Conservation (phyloP, 1,284 basidiomycete species). For the Pascua guehoae region DNA sequence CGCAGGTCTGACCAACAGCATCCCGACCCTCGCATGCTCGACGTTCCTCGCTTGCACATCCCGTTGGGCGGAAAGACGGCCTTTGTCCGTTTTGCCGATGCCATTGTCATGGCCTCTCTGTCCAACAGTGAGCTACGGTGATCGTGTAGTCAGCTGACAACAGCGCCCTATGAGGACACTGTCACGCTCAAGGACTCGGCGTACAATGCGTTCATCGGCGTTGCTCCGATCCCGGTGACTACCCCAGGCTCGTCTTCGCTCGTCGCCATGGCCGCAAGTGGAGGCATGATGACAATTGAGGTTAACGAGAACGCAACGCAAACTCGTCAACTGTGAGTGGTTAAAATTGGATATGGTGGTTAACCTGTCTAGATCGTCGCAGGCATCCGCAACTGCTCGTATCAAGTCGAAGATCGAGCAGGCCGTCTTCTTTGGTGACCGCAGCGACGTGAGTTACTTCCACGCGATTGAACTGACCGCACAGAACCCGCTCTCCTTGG, state of each 20-base stretch:
- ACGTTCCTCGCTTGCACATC: constrained; percentile 43
- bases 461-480: constrained; percentile 1
- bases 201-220: constrained; percentile 44
- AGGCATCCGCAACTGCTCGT: constrained; percentile 33
- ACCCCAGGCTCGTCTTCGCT: constrained; percentile 23
- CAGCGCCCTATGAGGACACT: constrained; percentile 40
- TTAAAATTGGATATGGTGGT: background rate
- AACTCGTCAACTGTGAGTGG: constrained; percentile 11
- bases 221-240: constrained; percentile 14
- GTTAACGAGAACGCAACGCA: constrained; percentile 21
- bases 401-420: constrained; percentile 56
- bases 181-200: constrained; percentile 38
- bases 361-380: constrained; percentile 7
- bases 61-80: constrained; percentile 35
- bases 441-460: constrained; percentile 32
- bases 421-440: constrained; percentile 56
- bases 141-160: background rate
- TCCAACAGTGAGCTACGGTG: constrained; percentile 10
- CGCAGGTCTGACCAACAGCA: constrained; percentile 20
- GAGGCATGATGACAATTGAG: constrained; percentile 43
- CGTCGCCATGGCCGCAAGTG: constrained; percentile 35
- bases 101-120: constrained; percentile 44
- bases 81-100: constrained; percentile 48
- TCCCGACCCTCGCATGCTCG: constrained; percentile 47
- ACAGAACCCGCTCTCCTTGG: constrained; percentile 55